Evolutionary conservation across 1,284 basidiomycete species (phyloP).

Genomic region (Ceraceosorus bombacis): DNA sequence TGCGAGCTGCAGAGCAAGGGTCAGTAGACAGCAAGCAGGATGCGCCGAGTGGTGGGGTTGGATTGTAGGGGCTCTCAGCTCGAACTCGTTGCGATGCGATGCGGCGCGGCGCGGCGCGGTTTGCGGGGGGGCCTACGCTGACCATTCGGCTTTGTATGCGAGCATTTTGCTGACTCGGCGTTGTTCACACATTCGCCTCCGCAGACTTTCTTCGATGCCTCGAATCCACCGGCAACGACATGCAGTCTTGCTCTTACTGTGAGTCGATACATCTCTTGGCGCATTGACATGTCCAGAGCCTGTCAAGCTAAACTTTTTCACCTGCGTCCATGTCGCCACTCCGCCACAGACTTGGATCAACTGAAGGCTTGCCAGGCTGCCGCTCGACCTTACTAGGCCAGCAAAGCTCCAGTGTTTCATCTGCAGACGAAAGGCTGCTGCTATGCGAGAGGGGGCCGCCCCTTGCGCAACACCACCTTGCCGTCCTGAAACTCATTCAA

Average conservation of each 20-base stretch:
- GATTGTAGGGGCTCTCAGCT: not conserved
- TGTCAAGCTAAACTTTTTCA: too few species aligned
- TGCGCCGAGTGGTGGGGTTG: not conserved
- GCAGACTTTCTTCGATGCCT: constrained; percentile 21
- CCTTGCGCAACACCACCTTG: too few species aligned
- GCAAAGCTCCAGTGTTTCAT: too few species aligned
- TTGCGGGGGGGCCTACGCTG: constrained; percentile 9
- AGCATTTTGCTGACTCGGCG: too few species aligned
- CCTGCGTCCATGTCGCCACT: not conserved
- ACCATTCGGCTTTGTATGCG: too few species aligned
- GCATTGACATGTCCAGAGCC: too few species aligned
- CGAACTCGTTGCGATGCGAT: not conserved
- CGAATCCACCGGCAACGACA: constrained; percentile 50
- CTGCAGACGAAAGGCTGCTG: too few species aligned
- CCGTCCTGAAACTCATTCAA: too few species aligned
- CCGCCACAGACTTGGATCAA: constrained; percentile 50
- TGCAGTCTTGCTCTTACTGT: constrained; percentile 55
- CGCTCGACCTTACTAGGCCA: constrained; percentile 34
- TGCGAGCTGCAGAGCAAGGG: constrained; percentile 57
- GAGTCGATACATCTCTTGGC: not conserved
- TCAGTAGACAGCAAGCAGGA: constrained; percentile 28
- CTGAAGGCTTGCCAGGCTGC: constrained; percentile 49
- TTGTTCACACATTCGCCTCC: not conserved
- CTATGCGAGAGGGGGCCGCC: too few species aligned
- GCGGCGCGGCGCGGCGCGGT: not conserved